A percentile compares a stretch with the other conserved stretches of the same genome.
Conservation (phyloP, 768 basidiomycete species). For the Polyporus arcularius region DNA sequence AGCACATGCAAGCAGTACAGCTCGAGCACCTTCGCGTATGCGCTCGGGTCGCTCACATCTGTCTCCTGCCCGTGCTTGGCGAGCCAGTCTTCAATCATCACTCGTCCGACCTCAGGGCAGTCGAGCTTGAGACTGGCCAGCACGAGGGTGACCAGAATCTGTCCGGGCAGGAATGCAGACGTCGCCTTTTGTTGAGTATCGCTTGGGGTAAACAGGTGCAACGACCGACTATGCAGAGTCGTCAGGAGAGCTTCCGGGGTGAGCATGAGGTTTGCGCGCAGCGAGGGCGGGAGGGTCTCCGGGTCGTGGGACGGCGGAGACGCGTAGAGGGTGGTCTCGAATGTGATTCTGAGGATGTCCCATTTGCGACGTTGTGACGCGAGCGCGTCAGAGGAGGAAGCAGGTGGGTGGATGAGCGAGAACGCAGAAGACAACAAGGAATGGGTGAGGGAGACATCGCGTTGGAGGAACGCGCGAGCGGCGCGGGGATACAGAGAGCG, state of each 20-base stretch:
- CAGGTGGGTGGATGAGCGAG: constrained; percentile 43
- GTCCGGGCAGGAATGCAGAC: constrained; percentile 64
- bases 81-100: constrained; percentile 80
- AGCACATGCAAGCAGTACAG: constrained; percentile 75
- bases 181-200: constrained; percentile 38
- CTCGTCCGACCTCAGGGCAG: constrained; percentile 58
- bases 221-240: constrained; percentile 61
- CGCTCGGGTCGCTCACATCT: constrained; percentile 30
- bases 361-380: constrained; percentile 65
- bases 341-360: constrained; percentile 84
- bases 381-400: constrained; percentile 36
- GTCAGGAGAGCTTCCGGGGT: constrained; percentile 61
- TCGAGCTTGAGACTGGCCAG: constrained; percentile 70
- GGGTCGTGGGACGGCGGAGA: constrained; percentile 48
- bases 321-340: constrained; percentile 73
- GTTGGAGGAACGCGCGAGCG: constrained; percentile 75
- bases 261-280: constrained; percentile 54
- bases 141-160: constrained; percentile 69
- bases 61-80: constrained; percentile 50
- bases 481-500: constrained; percentile 77
- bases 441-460: constrained; percentile 66
- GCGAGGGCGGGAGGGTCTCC: constrained; percentile 48
- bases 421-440: constrained; percentile 72
- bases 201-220: constrained; percentile 64
- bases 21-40: constrained; percentile 75